These are phyloP conservation scores for Spencermartinsiella ligniputridi DNA, from an alignment of 1,139 yeast genomes.

Conservation along the genomic window DNA sequence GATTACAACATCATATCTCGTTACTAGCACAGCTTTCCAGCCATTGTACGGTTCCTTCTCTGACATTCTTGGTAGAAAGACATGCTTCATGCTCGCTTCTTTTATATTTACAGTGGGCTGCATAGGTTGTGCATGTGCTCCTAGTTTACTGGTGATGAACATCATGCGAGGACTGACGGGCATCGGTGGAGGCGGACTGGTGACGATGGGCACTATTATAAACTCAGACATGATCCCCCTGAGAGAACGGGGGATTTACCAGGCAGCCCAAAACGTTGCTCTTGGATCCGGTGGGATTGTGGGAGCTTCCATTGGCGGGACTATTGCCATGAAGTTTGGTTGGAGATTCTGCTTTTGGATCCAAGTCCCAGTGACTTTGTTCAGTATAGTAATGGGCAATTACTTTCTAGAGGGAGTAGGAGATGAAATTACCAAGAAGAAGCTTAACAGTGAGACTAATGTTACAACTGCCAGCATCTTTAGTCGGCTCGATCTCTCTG, in stretches of 20 bases:
- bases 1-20: constrained; percentile 14
- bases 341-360: constrained; percentile 16
- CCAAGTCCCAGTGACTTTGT: constrained; percentile 11
- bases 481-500: constrained; percentile 8
- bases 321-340: constrained; percentile 11
- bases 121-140: constrained; percentile 15
- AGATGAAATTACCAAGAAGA: not conserved
- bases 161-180: constrained; percentile 16
- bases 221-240: constrained; percentile 14
- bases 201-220: constrained; percentile 16
- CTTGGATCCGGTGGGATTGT: constrained; percentile 11
- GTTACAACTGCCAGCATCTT: not conserved
- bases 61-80: constrained; percentile 13
- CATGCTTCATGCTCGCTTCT: constrained; percentile 9
- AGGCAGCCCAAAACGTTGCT: constrained; percentile 11
- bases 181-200: constrained; percentile 16
- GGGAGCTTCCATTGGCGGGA: constrained; percentile 16
- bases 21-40: constrained; percentile 13
- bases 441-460: not conserved
- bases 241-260: constrained; percentile 13
- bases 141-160: constrained; percentile 9
- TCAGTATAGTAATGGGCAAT: constrained; percentile 3
- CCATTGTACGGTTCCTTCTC: constrained; percentile 16
- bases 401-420: not conserved
- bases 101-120: constrained; percentile 11